Percentiles rank a stretch among this genome's conserved stretches.
These are phyloP conservation scores for Fusarium acutatum DNA, from an alignment of 2,329 filamentous ascomycete genomes.

Conservation along the genomic window DNA sequence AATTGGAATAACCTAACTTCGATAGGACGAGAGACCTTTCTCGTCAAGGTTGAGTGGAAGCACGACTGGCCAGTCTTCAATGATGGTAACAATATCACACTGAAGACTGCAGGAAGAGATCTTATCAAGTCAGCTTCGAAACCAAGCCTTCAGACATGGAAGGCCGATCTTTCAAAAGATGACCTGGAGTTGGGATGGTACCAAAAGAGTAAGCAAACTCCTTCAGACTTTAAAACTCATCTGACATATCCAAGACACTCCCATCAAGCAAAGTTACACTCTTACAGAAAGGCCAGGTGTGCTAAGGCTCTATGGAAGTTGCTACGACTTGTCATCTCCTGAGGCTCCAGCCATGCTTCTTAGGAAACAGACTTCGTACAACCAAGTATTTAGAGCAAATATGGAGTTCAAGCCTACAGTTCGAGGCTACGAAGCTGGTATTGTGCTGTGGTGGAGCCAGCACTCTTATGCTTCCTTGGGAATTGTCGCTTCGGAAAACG, in stretches of 20 bases:
- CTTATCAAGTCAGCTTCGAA: background rate
- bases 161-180: conserved; percentile 20
- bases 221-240: accelerated
- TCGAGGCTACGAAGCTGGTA: conserved; percentile 59
- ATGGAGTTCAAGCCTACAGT: conserved; percentile 57
- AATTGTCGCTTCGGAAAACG: conserved; percentile 11
- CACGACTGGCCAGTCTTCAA: conserved; percentile 41
- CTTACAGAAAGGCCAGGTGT: conserved; percentile 53
- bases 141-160: background rate
- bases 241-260: conserved; percentile 29
- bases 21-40: conserved; percentile 37
- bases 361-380: conserved; percentile 60
- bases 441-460: conserved; percentile 63
- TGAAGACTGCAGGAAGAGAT: conserved; percentile 26
- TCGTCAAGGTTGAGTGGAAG: conserved; percentile 38
- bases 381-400: conserved; percentile 52
- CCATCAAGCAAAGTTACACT: conserved; percentile 50
- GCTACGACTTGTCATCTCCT: conserved; percentile 60
- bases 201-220: conserved; percentile 32
- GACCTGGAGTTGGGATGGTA: conserved; percentile 38
- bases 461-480: conserved; percentile 48
- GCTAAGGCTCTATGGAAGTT: conserved; percentile 60
- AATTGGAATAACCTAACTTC: background rate
- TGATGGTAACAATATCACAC: conserved; percentile 33
- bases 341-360: conserved; percentile 61